phyloP scores from a whole-genome alignment of 1,139 yeast genomes.

The Debaryomycetaceae sp. region DNA sequence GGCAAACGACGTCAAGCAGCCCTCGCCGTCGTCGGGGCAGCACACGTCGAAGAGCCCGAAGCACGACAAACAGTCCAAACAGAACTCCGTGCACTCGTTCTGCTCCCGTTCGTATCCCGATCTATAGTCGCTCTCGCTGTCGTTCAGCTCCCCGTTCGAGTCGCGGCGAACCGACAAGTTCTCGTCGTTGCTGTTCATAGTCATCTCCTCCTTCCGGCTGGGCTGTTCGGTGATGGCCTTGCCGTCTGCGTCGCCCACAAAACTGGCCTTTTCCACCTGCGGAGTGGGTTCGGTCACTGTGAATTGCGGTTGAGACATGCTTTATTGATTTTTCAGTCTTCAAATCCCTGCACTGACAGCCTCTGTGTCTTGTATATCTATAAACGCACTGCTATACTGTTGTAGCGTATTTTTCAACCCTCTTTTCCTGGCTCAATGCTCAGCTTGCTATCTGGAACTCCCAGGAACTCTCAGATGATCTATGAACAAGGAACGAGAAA shows the following conservation, averaged over 20 bases:
- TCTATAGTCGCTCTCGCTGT: slow-evolving; percentile 22
- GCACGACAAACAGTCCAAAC: slow-evolving; percentile 36
- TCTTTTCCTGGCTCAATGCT: too few relatives aligned
- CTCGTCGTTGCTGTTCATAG: neutral
- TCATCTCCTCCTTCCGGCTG: slow-evolving; percentile 2
- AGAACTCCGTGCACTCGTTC: slow-evolving; percentile 45
- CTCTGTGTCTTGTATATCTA: too few relatives aligned
- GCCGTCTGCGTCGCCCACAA: neutral
- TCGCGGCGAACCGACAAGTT: neutral
- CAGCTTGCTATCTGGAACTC: too few relatives aligned
- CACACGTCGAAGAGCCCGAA: slow-evolving; percentile 42
- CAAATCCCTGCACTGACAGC: too few relatives aligned
- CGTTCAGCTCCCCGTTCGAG: neutral
- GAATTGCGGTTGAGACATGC: slow-evolving; percentile 4
- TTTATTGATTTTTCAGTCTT: neutral
- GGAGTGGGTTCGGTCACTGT: slow-evolving; percentile 12
- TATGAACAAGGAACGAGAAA: too few relatives aligned
- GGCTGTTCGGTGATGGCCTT: slow-evolving; percentile 5
- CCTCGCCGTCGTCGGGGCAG: slow-evolving; percentile 42
- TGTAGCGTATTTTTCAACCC: too few relatives aligned
- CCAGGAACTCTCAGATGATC: too few relatives aligned
- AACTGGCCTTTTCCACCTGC: slow-evolving; percentile 6
- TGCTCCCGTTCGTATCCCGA: slow-evolving; percentile 34
- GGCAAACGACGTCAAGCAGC: slow-evolving; percentile 36
- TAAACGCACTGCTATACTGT: too few relatives aligned